Conservation (phyloP, 2,329 filamentous ascomycete species). For the Ascochyta lentis region DNA sequence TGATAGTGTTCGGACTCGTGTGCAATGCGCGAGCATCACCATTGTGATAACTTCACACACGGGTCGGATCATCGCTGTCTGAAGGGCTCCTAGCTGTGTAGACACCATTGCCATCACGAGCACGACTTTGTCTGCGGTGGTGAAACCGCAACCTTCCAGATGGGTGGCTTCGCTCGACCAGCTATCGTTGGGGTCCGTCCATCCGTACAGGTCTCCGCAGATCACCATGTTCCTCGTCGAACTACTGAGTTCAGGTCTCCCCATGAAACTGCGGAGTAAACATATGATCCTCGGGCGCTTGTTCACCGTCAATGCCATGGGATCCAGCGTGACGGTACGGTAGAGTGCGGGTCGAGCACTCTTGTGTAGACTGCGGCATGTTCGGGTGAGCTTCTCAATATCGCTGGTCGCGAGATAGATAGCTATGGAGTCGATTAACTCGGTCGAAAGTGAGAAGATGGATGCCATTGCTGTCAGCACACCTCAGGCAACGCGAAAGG, state of each 20-base stretch:
- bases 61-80: background rate
- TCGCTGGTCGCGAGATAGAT: background rate
- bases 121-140: background rate
- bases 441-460: background rate
- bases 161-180: too few species aligned
- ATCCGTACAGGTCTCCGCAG: background rate
- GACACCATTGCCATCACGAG: background rate
- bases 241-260: background rate
- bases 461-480: background rate
- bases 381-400: background rate
- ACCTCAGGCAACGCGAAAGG: background rate
- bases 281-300: background rate
- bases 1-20: background rate
- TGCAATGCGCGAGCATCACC: background rate
- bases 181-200: background rate
- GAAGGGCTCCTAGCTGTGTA: background rate
- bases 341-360: background rate
- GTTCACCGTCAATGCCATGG: background rate
- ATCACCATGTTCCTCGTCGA: background rate
- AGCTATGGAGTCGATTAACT: background rate
- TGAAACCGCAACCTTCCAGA: too few species aligned
- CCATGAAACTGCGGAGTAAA: background rate
- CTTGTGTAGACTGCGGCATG: background rate
- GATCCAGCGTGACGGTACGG: background rate
- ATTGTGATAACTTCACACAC: background rate